phyloP scores from a whole-genome alignment of 495 filamentous ascomycete genomes.

The Lepidopterella palustris region DNA sequence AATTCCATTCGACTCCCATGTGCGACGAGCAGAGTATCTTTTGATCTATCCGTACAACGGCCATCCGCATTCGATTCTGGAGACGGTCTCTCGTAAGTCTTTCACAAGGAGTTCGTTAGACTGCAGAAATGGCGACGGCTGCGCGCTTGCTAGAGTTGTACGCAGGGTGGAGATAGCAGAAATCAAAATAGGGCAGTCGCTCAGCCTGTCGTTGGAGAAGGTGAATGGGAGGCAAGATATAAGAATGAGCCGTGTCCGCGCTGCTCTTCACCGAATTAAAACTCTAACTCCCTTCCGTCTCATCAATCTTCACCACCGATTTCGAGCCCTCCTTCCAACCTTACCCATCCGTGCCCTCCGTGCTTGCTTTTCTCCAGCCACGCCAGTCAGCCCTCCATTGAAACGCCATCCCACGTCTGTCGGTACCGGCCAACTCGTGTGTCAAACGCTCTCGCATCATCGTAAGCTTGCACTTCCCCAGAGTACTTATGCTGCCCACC shows the following conservation, averaged over 20 bases:
- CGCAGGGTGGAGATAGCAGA: slow-evolving; percentile 22
- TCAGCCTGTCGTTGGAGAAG: background rate
- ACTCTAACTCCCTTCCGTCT: background rate
- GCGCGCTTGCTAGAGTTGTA: slow-evolving; percentile 22
- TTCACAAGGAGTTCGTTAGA: background rate
- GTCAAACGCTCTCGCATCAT: slow-evolving; percentile 13
- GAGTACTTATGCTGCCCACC: slow-evolving; percentile 22
- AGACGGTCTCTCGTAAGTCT: background rate
- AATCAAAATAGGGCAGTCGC: slow-evolving; percentile 7
- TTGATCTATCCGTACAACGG: slow-evolving; percentile 17
- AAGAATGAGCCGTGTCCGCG: slow-evolving; percentile 21
- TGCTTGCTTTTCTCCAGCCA: slow-evolving; percentile 28
- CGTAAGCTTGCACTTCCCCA: slow-evolving; percentile 16
- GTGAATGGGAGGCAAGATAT: slow-evolving; percentile 12
- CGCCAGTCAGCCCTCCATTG: slow-evolving; percentile 7
- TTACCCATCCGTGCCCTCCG: background rate
- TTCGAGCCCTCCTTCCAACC: background rate
- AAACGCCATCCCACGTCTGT: slow-evolving; percentile 11
- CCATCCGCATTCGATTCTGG: slow-evolving; percentile 18
- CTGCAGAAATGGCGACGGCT: slow-evolving; percentile 7
- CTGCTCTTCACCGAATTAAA: background rate
- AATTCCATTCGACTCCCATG: slow-evolving; percentile 7
- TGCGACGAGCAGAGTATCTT: slow-evolving; percentile 19
- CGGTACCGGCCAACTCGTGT: slow-evolving; percentile 6
- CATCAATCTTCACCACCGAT: too few species aligned